These are phyloP conservation scores for Asterochloris sp. DNA, from an alignment of 139 green algal species.

Conservation along the genomic window DNA sequence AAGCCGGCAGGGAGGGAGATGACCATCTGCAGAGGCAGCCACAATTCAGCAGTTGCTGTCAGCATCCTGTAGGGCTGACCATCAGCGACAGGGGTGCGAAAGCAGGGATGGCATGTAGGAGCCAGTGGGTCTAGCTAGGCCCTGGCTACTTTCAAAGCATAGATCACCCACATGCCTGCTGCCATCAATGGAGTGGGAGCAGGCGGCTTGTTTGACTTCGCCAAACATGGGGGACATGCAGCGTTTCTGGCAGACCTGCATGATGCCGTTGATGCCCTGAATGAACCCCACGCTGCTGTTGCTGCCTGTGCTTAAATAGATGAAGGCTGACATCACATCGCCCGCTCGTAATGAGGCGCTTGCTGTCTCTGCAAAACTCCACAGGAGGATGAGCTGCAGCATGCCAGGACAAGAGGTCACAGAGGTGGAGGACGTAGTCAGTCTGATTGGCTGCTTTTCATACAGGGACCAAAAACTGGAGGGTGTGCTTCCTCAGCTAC, in stretches of 20 bases:
- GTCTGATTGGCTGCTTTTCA: no score
- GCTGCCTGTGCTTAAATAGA: conserved; percentile 31
- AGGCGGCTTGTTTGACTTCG: no score
- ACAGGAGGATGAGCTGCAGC: conserved; percentile 40
- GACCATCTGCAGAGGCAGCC: conserved; percentile 17
- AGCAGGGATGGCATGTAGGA: not conserved
- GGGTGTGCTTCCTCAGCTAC: no score
- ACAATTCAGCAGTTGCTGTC: no score
- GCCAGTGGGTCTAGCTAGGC: not conserved
- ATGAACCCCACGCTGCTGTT: conserved; percentile 36
- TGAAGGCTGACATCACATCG: conserved; percentile 30
- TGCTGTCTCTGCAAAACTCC: conserved; percentile 33
- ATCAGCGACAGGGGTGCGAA: no score
- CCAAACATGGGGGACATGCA: not conserved
- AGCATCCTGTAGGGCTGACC: no score
- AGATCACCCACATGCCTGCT: no score
- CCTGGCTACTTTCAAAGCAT: no score
- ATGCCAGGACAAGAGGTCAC: not conserved
- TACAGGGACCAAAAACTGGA: no score
- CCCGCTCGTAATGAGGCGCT: conserved; percentile 29
- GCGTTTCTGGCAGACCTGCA: conserved; percentile 17
- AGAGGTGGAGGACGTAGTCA: no score
- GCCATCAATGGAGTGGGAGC: no score
- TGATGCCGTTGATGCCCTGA: conserved; percentile 39
- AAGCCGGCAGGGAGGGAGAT: conserved; percentile 33